Percentiles rank a stretch among this genome's conserved stretches.
phyloP scores from a whole-genome alignment of 169 alveolate species.

The Plasmodium gonderi region DNA sequence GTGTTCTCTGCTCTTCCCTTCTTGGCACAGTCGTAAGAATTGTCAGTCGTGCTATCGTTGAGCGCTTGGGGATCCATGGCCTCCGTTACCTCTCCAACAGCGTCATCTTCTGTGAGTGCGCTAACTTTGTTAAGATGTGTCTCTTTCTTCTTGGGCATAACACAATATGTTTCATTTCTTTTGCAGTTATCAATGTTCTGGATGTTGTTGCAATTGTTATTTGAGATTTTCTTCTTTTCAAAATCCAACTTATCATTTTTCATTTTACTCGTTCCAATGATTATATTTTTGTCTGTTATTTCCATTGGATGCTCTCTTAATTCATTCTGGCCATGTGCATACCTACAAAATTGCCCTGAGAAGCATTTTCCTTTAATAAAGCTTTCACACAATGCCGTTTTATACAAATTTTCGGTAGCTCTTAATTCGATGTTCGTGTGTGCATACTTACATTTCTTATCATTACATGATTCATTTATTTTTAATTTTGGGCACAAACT shows the following conservation, averaged over 20 bases:
- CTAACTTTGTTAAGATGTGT: slow-evolving; percentile 18
- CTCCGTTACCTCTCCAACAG: slow-evolving; percentile 6
- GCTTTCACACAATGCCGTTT: slow-evolving; percentile 81
- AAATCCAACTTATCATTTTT: slow-evolving; percentile 35
- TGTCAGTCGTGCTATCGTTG: slow-evolving; percentile 21
- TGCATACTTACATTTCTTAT: slow-evolving; percentile 80
- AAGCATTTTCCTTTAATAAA: slow-evolving; percentile 79
- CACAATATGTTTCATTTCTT: slow-evolving; percentile 41
- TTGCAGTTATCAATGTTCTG: background rate
- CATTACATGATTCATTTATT: slow-evolving; percentile 71
- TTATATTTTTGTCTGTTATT: slow-evolving; percentile 72
- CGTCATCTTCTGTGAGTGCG: slow-evolving; percentile 33
- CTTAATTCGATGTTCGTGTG: slow-evolving; percentile 79
- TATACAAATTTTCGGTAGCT: slow-evolving; percentile 80
- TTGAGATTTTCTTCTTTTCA: slow-evolving; percentile 18
- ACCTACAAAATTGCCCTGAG: slow-evolving; percentile 82
- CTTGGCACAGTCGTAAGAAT: slow-evolving; percentile 10
- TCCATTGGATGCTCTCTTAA: slow-evolving; percentile 81
- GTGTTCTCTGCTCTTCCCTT: background rate
- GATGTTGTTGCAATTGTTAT: background rate
- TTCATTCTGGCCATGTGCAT: slow-evolving; percentile 78
- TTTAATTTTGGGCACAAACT: slow-evolving; percentile 77
- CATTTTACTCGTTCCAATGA: slow-evolving; percentile 58
- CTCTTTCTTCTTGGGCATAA: slow-evolving; percentile 49
- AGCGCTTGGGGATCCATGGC: slow-evolving; percentile 7